Percentiles rank a stretch among this genome's conserved stretches.
Conservation (phyloP, 208 protist species). For the Leishmania lainsoni region DNA sequence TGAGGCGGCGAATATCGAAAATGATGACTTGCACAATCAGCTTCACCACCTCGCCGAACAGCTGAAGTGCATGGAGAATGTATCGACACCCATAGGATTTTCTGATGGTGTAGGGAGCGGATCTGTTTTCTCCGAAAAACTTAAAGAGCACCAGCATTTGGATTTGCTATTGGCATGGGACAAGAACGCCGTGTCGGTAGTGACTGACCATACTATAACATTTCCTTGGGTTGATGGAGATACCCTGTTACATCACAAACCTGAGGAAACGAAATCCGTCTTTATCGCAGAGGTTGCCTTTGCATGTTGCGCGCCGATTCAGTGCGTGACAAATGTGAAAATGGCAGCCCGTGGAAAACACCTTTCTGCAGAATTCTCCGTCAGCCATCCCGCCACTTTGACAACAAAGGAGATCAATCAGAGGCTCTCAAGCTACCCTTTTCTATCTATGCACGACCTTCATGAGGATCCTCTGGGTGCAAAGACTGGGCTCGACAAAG, state of each 20-base stretch:
- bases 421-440: slow-evolving; percentile 31
- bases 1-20: neutral
- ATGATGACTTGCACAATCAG: neutral
- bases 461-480: slow-evolving; percentile 21
- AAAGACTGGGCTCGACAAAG: slow-evolving; percentile 52
- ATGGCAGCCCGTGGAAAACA: slow-evolving; percentile 21
- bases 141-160: slow-evolving; percentile 22
- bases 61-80: slow-evolving; percentile 4
- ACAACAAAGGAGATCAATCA: slow-evolving; percentile 33
- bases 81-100: neutral
- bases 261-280: slow-evolving; percentile 44
- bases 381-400: slow-evolving; percentile 32
- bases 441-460: slow-evolving; percentile 41
- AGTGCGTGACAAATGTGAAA: slow-evolving; percentile 33
- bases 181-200: slow-evolving; percentile 14
- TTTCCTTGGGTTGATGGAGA: slow-evolving; percentile 42
- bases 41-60: slow-evolving; percentile 8
- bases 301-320: slow-evolving; percentile 38
- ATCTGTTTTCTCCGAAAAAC: neutral
- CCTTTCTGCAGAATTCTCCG: slow-evolving; percentile 39
- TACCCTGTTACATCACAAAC: slow-evolving; percentile 39
- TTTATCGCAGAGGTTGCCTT: slow-evolving; percentile 36
- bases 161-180: slow-evolving; percentile 26
- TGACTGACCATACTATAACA: slow-evolving; percentile 38
- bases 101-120: neutral